phyloP scores from a whole-genome alignment of 768 basidiomycete genomes.

The Tylopilus intermedius region DNA sequence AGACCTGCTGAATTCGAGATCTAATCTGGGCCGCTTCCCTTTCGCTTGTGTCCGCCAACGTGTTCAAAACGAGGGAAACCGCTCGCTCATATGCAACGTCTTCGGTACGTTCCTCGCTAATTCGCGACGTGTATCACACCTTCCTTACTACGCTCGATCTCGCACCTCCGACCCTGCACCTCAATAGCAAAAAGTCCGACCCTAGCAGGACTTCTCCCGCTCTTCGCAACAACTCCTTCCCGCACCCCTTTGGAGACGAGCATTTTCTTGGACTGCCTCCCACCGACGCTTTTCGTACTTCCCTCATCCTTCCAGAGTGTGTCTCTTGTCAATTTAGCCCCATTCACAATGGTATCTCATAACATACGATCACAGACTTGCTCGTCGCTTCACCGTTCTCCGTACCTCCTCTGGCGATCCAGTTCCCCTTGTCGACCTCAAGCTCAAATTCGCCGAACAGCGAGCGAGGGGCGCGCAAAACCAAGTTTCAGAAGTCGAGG shows the following conservation, averaged over 20 bases:
- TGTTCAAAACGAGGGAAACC: conserved; percentile 60
- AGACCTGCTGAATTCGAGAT: conserved; percentile 20
- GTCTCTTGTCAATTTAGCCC: conserved; percentile 27
- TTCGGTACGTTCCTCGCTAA: conserved; percentile 58
- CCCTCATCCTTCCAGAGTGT: conserved; percentile 81
- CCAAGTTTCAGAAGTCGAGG: conserved; percentile 75
- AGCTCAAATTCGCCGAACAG: conserved; percentile 68
- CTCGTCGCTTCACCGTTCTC: conserved; percentile 77
- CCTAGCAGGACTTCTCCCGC: conserved; percentile 43
- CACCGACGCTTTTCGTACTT: conserved; percentile 76
- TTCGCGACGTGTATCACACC: conserved; percentile 26
- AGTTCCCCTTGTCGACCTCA: conserved; percentile 59
- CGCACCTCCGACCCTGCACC: conserved; percentile 22
- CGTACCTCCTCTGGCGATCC: conserved; percentile 64
- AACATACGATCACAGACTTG: conserved; percentile 47
- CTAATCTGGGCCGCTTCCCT: conserved; percentile 30
- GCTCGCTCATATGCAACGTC: conserved; percentile 60
- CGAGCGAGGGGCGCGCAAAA: conserved; percentile 62
- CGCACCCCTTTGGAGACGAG: conserved; percentile 34
- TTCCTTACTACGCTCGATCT: conserved; percentile 21
- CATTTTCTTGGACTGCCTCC: conserved; percentile 58
- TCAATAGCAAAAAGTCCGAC: conserved; percentile 73
- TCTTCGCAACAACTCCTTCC: conserved; percentile 30
- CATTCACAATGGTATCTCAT: conserved; percentile 3
- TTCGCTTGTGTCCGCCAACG: conserved; percentile 43